Evolutionary conservation across 1,284 basidiomycete species (phyloP), one percentile per base, ranked within the genome.

Genomic region (Austroboletus niveus): DNA sequence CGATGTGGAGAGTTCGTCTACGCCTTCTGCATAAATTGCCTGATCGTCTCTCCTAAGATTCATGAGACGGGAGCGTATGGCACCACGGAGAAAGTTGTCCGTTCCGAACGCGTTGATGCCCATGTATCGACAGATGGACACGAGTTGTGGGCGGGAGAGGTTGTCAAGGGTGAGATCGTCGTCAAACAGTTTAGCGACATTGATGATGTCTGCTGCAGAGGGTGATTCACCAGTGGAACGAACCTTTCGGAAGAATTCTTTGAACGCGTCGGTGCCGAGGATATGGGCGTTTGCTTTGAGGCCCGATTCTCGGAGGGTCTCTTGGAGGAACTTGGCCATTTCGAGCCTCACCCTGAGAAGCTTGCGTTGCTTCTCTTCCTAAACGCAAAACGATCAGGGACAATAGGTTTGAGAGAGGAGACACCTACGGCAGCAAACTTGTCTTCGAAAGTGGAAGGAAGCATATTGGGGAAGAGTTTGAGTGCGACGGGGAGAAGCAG

Each of bases 241-340:
- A 55, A 98, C 91, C 77, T 99, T 99, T 67, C 94, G 85, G 87
- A 99, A 99, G 75, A 99, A 99, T 71, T 98, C 94, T 68, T 98
- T 98, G 80, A 99, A 99, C 49, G 94, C 93, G 56, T 98, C 94
- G 47, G 84, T 91, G 55, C 92, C 92, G 52, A 98, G 84, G 53
- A 99, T 95, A 63, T 90, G 89, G 17, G 85, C 84, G 65, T 96
- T 95, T 8, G 92, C 92, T 69, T 92, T 94, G 52, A 98, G 78
- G 39, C 93, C 94, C 14, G 92, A 94, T 72, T 98, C 96, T 45
- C 90, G 85, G 52, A 99, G 83, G 2, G 97, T 98, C 71, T 98
- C 97, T 68, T 98, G 96, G 44, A 99, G 76, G 79, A 99, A 99
- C 68, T 99, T 99, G 61, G 97, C 97, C 95, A 99, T 98, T 69